These are phyloP conservation scores for Ganoderma lucidum DNA, from an alignment of 1,284 basidiomycete species.

Conservation along the genomic window DNA sequence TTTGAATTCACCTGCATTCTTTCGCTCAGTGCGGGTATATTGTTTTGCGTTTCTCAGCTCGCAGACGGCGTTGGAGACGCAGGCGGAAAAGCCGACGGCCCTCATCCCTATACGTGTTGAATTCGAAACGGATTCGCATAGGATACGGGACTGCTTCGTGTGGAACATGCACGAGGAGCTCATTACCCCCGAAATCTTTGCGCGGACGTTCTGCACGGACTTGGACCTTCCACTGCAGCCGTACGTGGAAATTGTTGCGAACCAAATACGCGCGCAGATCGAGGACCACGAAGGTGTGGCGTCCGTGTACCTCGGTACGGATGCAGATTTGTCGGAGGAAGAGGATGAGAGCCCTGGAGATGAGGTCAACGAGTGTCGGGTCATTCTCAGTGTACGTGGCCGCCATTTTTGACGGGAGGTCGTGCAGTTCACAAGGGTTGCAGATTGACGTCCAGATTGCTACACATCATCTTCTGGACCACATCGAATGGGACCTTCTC, in stretches of 20 bases:
- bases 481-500: constrained; percentile 98
- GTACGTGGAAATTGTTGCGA: constrained; percentile 83
- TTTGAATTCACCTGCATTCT: background rate
- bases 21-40: constrained; percentile 1
- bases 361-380: constrained; percentile 85
- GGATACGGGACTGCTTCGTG: constrained; percentile 95
- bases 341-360: constrained; percentile 53
- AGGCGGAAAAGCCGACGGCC: constrained; percentile 71
- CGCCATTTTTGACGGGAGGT: background rate
- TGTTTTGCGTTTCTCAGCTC: constrained; percentile 51
- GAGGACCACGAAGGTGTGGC: constrained; percentile 88
- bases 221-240: constrained; percentile 76
- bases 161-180: constrained; percentile 92
- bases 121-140: constrained; percentile 90
- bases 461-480: constrained; percentile 90
- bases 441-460: constrained; percentile 99
- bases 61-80: constrained; percentile 68
- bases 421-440: constrained; percentile 13
- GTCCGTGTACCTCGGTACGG: constrained; percentile 58
- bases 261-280: constrained; percentile 89
- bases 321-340: constrained; percentile 39
- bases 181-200: constrained; percentile 87
- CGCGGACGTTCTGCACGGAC: constrained; percentile 87
- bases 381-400: constrained; percentile 84
- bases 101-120: constrained; percentile 95